These are phyloP conservation scores for Mikania micrantha DNA, from an alignment of 129 eudicot species.

Conservation along the genomic window DNA sequence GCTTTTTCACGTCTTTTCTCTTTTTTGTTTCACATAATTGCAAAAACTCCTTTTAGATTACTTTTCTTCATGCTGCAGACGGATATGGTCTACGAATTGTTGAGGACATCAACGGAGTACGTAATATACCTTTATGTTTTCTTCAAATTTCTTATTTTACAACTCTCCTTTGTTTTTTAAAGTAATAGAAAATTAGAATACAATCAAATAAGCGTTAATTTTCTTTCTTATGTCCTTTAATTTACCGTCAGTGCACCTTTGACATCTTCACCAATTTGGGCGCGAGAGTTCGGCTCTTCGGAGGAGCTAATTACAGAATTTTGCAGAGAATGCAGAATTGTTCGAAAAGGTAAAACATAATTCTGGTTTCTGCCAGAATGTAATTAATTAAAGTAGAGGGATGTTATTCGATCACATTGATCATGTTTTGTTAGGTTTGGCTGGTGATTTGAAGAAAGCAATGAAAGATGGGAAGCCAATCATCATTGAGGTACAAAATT, in stretches of 20 bases:
- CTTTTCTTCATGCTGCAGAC: slow-evolving; percentile 56
- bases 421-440: slow-evolving; percentile 56
- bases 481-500: slow-evolving; percentile 92
- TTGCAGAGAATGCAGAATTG: slow-evolving; percentile 97
- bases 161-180: background rate
- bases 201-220: background rate
- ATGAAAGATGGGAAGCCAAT: slow-evolving; percentile 99
- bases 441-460: slow-evolving; percentile 99
- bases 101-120: slow-evolving; percentile 96
- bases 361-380: slow-evolving; percentile 6
- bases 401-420: background rate
- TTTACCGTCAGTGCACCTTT: slow-evolving; percentile 78
- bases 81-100: slow-evolving; percentile 95
- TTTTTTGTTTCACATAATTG: slow-evolving; percentile 10
- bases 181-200: slow-evolving; percentile 1
- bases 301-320: slow-evolving; percentile 98
- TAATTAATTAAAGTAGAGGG: background rate
- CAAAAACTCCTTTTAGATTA: slow-evolving; percentile 13
- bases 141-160: background rate
- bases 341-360: slow-evolving; percentile 72
- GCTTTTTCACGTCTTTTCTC: slow-evolving; percentile 4
- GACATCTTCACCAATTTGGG: slow-evolving; percentile 92
- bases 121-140: slow-evolving; percentile 20
- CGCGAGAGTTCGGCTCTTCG: slow-evolving; percentile 82
- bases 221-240: slow-evolving; percentile 1